These are phyloP conservation scores for Pilobolus umbonatus DNA, from an alignment of 192 early-diverging fungal genomes.

Conservation along the genomic window DNA sequence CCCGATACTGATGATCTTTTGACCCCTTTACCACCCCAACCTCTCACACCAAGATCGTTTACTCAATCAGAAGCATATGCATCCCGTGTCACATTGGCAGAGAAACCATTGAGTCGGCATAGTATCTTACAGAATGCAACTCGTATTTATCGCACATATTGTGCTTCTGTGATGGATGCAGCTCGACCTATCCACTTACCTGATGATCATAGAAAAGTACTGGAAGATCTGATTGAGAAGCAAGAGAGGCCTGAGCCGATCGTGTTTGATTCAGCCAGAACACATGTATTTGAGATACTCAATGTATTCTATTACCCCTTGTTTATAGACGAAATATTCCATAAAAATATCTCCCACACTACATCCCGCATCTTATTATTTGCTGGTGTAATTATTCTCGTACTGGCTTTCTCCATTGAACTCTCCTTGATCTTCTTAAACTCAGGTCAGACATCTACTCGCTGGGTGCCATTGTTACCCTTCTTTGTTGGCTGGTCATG, in stretches of 20 bases:
- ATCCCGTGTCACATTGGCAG: not conserved
- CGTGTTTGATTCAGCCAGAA: slow-evolving; percentile 38
- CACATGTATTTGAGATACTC: slow-evolving; percentile 40
- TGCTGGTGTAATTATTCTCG: slow-evolving; percentile 25
- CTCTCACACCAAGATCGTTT: slow-evolving; percentile 10
- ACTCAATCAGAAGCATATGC: slow-evolving; percentile 10
- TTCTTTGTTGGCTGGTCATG: slow-evolving; percentile 34
- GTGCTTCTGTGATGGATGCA: slow-evolving; percentile 21
- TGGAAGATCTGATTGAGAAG: slow-evolving; percentile 34
- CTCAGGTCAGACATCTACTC: slow-evolving; percentile 15
- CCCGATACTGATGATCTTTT: slow-evolving; percentile 6
- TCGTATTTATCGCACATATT: slow-evolving; percentile 32
- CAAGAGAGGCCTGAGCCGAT: slow-evolving; percentile 40
- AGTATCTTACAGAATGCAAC: slow-evolving; percentile 31
- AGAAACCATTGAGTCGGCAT: slow-evolving; percentile 14
- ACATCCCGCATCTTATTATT: slow-evolving; percentile 18
- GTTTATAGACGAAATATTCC: slow-evolving; percentile 36
- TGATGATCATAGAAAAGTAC: slow-evolving; percentile 33
- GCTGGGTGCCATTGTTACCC: slow-evolving; percentile 29
- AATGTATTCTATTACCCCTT: slow-evolving; percentile 40
- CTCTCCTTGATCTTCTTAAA: slow-evolving; percentile 37
- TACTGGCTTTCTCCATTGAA: slow-evolving; percentile 31
- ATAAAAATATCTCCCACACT: slow-evolving; percentile 31
- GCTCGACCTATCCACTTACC: slow-evolving; percentile 32
- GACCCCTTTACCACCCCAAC: not conserved